Evolutionary conservation across 148 eudicot genomes (phyloP).

Genomic region (Chenopodium album): DNA sequence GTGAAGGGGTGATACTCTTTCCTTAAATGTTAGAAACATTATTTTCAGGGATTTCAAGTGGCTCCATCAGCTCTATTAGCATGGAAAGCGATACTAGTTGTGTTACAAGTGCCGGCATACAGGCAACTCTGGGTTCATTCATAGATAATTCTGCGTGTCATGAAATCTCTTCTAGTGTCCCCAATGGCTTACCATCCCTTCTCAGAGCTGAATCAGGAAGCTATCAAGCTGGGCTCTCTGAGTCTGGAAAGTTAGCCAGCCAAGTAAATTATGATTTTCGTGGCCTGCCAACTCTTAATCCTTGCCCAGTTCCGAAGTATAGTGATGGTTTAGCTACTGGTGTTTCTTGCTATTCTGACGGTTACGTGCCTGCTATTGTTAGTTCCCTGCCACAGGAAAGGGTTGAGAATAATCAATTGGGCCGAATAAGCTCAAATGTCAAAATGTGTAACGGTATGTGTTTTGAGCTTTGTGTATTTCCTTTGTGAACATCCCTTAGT

Average conservation of each 20-base stretch:
- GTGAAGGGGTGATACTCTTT: neutral
- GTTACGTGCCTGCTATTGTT: conserved; percentile 34
- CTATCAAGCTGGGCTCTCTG: conserved; percentile 42
- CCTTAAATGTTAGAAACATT: neutral
- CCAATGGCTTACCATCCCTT: conserved; percentile 52
- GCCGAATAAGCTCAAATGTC: conserved; percentile 39
- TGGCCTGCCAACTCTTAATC: conserved; percentile 42
- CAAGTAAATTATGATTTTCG: conserved; percentile 40
- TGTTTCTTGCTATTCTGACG: conserved; percentile 36
- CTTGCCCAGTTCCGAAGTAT: conserved; percentile 62
- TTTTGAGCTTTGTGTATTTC: neutral
- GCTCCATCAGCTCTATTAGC: conserved; percentile 32
- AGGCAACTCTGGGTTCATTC: conserved; percentile 35
- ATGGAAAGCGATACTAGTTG: conserved; percentile 35
- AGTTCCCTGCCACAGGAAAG: conserved; percentile 38
- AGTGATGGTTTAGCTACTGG: conserved; percentile 54
- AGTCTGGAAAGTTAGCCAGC: conserved; percentile 36
- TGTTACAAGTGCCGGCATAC: conserved; percentile 30
- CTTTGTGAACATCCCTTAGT: too few species aligned
- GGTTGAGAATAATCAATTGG: conserved; percentile 43
- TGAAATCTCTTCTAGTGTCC: conserved; percentile 64
- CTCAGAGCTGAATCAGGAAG: conserved; percentile 48
- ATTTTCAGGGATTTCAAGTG: conserved; percentile 44
- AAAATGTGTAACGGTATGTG: conserved; percentile 52
- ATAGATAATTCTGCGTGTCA: conserved; percentile 35